phyloP scores from a whole-genome alignment of 345 rosid genomes.

The Isatis tinctoria region DNA sequence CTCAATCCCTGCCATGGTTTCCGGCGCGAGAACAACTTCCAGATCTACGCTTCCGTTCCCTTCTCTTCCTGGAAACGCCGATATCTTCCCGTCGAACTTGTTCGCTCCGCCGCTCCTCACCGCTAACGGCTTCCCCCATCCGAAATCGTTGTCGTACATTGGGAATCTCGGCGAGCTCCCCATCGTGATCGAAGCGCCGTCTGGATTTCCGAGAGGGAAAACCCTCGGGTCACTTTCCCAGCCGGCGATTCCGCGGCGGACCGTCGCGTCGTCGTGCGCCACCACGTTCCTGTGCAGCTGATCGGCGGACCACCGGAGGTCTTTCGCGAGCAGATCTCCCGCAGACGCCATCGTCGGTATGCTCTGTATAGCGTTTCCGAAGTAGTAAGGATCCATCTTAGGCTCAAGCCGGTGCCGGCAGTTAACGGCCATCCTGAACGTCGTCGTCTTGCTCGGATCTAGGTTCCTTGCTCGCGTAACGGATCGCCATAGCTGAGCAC shows the following conservation, averaged over 20 bases:
- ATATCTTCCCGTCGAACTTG: constrained; percentile 91
- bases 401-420: constrained; percentile 90
- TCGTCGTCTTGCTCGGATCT: constrained; percentile 50
- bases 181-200: constrained; percentile 97
- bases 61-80: constrained; percentile 83
- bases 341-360: constrained; percentile 57
- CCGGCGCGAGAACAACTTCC: constrained; percentile 83
- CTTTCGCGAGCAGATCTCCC: constrained; percentile 55
- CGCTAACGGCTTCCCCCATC: constrained; percentile 94
- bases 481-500: constrained; percentile 80
- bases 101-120: constrained; percentile 90
- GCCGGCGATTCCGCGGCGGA: constrained; percentile 53
- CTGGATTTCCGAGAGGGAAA: constrained; percentile 85
- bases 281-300: constrained; percentile 74
- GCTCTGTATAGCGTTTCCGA: constrained; percentile 97
- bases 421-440: constrained; percentile 93
- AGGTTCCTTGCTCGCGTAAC: constrained; percentile 86
- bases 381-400: constrained; percentile 60
- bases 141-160: constrained; percentile 91
- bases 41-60: constrained; percentile 82
- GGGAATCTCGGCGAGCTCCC: constrained; percentile 99
- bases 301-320: constrained; percentile 61
- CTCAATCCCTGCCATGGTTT: constrained; percentile 61
- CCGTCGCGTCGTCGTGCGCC: constrained; percentile 63
- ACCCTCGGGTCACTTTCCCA: constrained; percentile 86